Percentiles rank a stretch among this genome's conserved stretches.
Evolutionary conservation across 2,329 filamentous ascomycete genomes (phyloP).

Genomic region (Talaromyces sp.): DNA sequence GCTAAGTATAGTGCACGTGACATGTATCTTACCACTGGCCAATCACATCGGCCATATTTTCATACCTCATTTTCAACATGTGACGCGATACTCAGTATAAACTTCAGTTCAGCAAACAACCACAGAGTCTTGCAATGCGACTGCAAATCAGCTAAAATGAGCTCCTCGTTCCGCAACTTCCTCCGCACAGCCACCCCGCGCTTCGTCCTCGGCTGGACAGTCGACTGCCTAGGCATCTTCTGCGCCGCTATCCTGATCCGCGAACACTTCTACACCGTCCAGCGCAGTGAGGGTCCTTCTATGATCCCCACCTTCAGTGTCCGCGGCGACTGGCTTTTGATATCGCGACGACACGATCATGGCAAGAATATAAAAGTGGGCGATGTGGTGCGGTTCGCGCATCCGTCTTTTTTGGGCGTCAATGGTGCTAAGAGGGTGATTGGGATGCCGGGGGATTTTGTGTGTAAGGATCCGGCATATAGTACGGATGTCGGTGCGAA

Average conservation of each 20-base stretch:
- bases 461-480: conserved; percentile 43
- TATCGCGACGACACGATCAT: conserved; percentile 64
- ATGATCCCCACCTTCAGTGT: conserved; percentile 84
- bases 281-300: conserved; percentile 66
- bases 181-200: conserved; percentile 25
- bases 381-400: conserved; percentile 75
- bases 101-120: neutral
- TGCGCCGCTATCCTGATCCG: conserved; percentile 37
- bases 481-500: conserved; percentile 31
- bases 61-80: conserved; percentile 1
- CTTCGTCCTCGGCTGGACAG: conserved; percentile 26
- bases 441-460: conserved; percentile 64
- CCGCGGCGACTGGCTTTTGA: conserved; percentile 64
- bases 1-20: conserved; percentile 7
- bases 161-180: conserved; percentile 29
- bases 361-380: conserved; percentile 71
- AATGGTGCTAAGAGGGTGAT: conserved; percentile 75
- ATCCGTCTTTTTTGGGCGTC: conserved; percentile 63
- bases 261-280: conserved; percentile 62
- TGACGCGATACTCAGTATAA: neutral
- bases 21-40: neutral
- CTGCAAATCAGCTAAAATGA: conserved; percentile 23
- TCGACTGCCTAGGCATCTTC: conserved; percentile 34
- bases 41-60: conserved; percentile 1
- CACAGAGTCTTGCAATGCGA: neutral